These are phyloP conservation scores for Phaseolus lunatus DNA, from an alignment of 306 rosid genomes.

Conservation along the genomic window DNA sequence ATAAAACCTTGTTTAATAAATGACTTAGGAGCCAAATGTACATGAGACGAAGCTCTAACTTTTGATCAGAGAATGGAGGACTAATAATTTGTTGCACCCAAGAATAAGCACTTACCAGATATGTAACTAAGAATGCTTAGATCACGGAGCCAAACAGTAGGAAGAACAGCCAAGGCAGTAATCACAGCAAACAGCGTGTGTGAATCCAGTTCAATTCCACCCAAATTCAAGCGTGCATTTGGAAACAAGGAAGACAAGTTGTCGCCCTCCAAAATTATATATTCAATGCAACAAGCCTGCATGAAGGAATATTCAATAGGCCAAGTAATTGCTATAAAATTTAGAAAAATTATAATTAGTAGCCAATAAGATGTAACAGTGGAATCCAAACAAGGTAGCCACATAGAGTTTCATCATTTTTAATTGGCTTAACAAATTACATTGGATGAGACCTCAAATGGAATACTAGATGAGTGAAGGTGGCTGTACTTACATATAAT, in stretches of 20 bases:
- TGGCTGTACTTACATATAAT: conserved; percentile 82
- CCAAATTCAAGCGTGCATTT: conserved; percentile 72
- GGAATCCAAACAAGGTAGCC: too few species aligned
- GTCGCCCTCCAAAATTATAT: conserved; percentile 93
- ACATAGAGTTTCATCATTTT: conserved; percentile 23
- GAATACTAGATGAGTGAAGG: conserved; percentile 36
- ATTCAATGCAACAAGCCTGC: conserved; percentile 96
- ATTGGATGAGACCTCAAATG: conserved; percentile 7
- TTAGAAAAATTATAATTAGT: background rate
- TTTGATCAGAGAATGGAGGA: conserved; percentile 1
- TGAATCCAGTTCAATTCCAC: conserved; percentile 59
- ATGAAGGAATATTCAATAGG: conserved; percentile 41
- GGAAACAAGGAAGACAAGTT: conserved; percentile 94
- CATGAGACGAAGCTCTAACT: background rate
- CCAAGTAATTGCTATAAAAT: conserved; percentile 29
- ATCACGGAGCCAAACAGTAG: conserved; percentile 95
- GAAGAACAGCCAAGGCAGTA: conserved; percentile 93
- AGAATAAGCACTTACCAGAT: conserved; percentile 63
- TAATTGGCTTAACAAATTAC: conserved; percentile 14
- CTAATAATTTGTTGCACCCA: background rate
- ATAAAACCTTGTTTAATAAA: background rate
- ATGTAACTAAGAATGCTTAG: conserved; percentile 90
- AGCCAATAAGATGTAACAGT: background rate
- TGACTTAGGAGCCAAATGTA: conserved; percentile 10
- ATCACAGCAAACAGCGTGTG: conserved; percentile 72